A percentile compares a stretch with the other conserved stretches of the same genome.
These are phyloP conservation scores for Fusarium sp. DNA, from an alignment of 2,329 filamentous ascomycete genomes.

Conservation along the genomic window DNA sequence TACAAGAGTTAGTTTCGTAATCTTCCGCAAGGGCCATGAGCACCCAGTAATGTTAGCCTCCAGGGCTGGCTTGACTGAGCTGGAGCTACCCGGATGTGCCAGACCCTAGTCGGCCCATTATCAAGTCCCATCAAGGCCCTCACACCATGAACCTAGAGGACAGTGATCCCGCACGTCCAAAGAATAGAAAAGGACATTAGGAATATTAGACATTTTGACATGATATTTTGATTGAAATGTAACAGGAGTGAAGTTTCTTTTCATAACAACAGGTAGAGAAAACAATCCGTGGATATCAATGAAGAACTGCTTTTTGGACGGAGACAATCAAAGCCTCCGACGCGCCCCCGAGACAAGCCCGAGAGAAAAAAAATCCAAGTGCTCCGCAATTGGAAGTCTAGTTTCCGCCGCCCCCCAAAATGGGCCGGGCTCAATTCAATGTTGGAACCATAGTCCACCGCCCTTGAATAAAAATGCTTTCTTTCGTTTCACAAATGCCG, in stretches of 20 bases:
- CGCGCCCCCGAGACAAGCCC: conserved; percentile 49
- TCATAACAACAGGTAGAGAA: conserved; percentile 32
- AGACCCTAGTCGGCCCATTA: conserved; percentile 26
- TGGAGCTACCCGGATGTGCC: conserved; percentile 12
- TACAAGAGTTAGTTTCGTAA: conserved; percentile 34
- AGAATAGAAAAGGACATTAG: conserved; percentile 11
- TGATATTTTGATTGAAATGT: conserved; percentile 33
- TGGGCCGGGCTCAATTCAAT: conserved; percentile 22
- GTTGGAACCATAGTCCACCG: conserved; percentile 21
- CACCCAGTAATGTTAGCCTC: conserved; percentile 10
- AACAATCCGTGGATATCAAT: conserved; percentile 38
- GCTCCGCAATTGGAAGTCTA: conserved; percentile 50
- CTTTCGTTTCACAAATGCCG: conserved; percentile 45
- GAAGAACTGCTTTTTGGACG: conserved; percentile 45
- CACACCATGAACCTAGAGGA: conserved; percentile 2
- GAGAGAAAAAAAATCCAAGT: conserved; percentile 49
- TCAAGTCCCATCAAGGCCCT: conserved; percentile 21
- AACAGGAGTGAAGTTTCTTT: conserved; percentile 48
- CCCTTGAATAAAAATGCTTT: conserved; percentile 40
- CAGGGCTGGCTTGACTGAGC: conserved; percentile 17
- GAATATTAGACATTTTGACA: conserved; percentile 31
- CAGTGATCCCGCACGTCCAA: conserved; percentile 29
- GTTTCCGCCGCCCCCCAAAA: conserved; percentile 42
- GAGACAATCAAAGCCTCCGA: conserved; percentile 40
- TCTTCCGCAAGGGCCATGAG: conserved; percentile 12